Evolutionary conservation across 2,329 filamentous ascomycete species (phyloP).

Genomic region (Alternaria rosae): DNA sequence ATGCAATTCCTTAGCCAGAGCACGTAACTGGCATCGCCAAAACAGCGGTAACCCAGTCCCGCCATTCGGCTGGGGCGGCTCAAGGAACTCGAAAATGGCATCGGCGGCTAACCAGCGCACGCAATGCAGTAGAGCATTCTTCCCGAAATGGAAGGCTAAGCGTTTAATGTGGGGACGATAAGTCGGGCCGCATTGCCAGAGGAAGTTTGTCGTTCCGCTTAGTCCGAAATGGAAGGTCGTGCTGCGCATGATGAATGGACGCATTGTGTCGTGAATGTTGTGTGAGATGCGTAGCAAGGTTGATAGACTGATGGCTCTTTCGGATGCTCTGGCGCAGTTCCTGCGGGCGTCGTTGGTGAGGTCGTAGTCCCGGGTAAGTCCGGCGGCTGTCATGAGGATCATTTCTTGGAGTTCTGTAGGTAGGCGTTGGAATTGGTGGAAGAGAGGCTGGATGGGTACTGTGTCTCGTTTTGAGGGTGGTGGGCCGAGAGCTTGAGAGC

Average conservation of each 20-base stretch:
- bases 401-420: conserved; percentile 42
- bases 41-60: conserved; percentile 34
- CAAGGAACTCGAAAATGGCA: conserved; percentile 34
- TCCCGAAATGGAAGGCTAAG: conserved; percentile 31
- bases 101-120: conserved; percentile 43
- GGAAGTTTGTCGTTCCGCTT: conserved; percentile 14
- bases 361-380: conserved; percentile 20
- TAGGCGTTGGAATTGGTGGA: conserved; percentile 34
- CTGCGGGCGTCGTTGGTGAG: conserved; percentile 14
- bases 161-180: conserved; percentile 31
- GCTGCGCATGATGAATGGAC: conserved; percentile 33
- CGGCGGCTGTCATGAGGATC: conserved; percentile 33
- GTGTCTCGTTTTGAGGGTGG: conserved; percentile 18
- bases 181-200: conserved; percentile 25
- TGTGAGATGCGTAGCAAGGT: conserved; percentile 30
- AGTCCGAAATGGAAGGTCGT: conserved; percentile 32
- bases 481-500: conserved; percentile 11
- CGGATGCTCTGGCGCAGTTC: background rate
- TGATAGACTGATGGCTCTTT: conserved; percentile 24
- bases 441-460: conserved; percentile 37
- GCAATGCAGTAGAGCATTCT: conserved; percentile 34
- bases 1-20: conserved; percentile 34
- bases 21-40: conserved; percentile 44
- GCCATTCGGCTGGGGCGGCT: conserved; percentile 28
- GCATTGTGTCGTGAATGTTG: conserved; percentile 24